Evolutionary conservation across 192 early-diverging fungal genomes (phyloP).

Genomic region (Linnemannia schmuckeri): DNA sequence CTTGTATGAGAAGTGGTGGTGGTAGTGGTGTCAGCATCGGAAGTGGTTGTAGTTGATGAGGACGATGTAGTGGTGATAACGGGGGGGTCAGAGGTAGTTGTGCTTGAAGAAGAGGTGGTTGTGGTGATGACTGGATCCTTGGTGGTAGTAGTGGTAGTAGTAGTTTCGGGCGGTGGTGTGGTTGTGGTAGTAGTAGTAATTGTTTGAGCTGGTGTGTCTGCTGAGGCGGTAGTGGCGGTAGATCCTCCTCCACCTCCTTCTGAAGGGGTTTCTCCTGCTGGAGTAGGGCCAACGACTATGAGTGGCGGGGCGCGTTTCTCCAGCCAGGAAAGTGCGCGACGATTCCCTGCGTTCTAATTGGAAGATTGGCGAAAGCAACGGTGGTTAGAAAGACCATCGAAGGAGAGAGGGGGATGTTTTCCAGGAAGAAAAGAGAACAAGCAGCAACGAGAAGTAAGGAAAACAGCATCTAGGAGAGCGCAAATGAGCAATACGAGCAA

Average conservation of each 20-base stretch:
- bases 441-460: neutral
- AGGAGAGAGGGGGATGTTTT: neutral
- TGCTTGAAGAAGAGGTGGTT: neutral
- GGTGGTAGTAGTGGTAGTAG: conserved; percentile 2
- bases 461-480: neutral
- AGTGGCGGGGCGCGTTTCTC: neutral
- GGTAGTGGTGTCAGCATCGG: neutral
- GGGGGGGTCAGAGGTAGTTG: neutral
- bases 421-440: neutral
- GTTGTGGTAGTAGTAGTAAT: neutral
- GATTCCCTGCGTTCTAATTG: neutral
- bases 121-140: neutral
- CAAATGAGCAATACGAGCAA: neutral
- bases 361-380: neutral
- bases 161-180: neutral
- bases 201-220: neutral
- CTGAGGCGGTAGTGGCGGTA: neutral
- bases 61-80: neutral
- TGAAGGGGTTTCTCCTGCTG: no score
- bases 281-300: neutral
- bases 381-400: neutral
- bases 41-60: conserved; percentile 2
- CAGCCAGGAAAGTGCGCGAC: neutral
- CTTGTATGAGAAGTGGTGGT: neutral
- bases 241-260: neutral